Conservation (phyloP, 257 asterid genomes). For the Solanum ahanhuiri region DNA sequence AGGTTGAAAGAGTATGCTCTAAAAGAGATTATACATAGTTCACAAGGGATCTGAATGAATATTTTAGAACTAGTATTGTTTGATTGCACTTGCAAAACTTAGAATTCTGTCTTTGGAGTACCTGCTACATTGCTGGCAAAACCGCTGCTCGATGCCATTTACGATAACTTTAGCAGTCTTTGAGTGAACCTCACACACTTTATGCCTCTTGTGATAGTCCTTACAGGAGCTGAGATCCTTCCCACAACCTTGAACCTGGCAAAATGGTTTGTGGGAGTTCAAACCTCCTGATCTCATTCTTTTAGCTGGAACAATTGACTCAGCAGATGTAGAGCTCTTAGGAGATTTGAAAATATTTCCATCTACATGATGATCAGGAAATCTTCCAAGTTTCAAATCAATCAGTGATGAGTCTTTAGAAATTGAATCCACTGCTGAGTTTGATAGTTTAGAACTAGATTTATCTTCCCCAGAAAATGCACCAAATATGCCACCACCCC, state of each 20-base stretch:
- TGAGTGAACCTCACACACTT: constrained; percentile 42
- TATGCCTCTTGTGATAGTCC: constrained; percentile 39
- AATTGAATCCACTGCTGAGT: constrained; percentile 13
- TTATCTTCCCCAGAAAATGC: constrained; percentile 13
- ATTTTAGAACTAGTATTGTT: background rate
- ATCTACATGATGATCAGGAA: constrained; percentile 21
- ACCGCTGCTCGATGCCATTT: constrained; percentile 37
- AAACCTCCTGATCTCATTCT: constrained; percentile 22
- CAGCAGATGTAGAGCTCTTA: constrained; percentile 10
- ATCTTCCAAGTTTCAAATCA: constrained; percentile 34
- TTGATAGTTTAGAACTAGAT: constrained; percentile 21
- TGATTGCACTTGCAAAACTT: background rate
- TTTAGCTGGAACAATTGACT: constrained; percentile 15
- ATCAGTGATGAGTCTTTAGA: constrained; percentile 18
- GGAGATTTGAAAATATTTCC: background rate
- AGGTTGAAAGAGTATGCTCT: background rate
- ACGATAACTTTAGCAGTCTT: constrained; percentile 33
- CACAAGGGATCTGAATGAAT: background rate
- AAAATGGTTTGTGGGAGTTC: constrained; percentile 18
- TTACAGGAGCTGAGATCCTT: constrained; percentile 33
- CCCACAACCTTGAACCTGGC: constrained; percentile 38
- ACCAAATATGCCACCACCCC: background rate
- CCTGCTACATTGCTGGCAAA: constrained; percentile 55
- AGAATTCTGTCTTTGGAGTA: background rate
- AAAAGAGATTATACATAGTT: background rate